Base-by-base conservation (phyloP, 148 eudicot genomes). In the Rhododendron vialii region DNA sequence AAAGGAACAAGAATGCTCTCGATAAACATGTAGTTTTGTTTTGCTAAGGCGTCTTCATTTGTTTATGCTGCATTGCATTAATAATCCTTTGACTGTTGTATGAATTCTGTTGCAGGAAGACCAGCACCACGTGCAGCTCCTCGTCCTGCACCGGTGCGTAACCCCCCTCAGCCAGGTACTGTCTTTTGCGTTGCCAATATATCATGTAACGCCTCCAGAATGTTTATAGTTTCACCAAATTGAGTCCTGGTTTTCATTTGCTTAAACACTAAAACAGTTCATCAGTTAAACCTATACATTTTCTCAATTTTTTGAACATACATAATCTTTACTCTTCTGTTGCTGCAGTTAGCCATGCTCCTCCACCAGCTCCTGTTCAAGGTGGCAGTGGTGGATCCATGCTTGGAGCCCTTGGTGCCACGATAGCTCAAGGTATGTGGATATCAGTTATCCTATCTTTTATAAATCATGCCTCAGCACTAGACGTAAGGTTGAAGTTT, bases 351-450 rank as follows among this genome's bases (percentile, higher is more conserved):
- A 91, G 85, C n/a, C 12, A 53, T 81, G 82, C 98, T 87, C 98
- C 99, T 87, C 95, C 99, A 53, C 99, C 99, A 4, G 98, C 98
- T 75, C 95, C 96, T 78, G 93, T 83, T 80, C 94, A 87, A 33
- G 85, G 92, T 74, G 61, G 94, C 84, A 85, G 93, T 82, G 96
- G 98, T 59, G 95, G 96, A 80, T 91, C 95, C 80, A 87, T 94
- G 87, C 91, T 95, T 57, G 92, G 94, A 83, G 89, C 92, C 61
- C 61, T 96, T 73, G 98, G 99, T 83, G 83, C 96, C 76, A 96
- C 96, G 14, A 92, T 96, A 83, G 98, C 95, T 81, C 93, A 96
- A 92, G 99, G 98, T 95, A 90, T 50, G 88, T 77, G 4, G 10
- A 11, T 36, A 3, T 73, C 81, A 13, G 28, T 28, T 41, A 36